These are phyloP conservation scores for Penicillium brevicompactum DNA, from an alignment of 2,329 filamentous ascomycete species.

Conservation along the genomic window DNA sequence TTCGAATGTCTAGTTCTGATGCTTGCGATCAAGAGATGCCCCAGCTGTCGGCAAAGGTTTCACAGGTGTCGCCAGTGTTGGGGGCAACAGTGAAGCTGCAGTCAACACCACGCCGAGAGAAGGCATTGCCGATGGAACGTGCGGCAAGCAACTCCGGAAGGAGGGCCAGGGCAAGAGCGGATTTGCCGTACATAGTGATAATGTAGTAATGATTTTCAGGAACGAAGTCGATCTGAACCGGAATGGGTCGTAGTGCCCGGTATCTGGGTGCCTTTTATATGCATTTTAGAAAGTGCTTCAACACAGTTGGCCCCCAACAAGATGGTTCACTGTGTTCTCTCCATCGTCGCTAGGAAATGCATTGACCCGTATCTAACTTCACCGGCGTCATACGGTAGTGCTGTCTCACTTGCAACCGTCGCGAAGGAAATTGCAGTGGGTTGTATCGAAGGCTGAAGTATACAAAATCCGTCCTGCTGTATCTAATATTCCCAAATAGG, in stretches of 20 bases:
- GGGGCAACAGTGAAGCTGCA: conserved; percentile 14
- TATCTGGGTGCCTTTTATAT: not conserved
- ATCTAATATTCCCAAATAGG: not conserved
- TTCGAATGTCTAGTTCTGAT: not conserved
- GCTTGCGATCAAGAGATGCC: conserved; percentile 10
- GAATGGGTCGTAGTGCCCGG: not conserved
- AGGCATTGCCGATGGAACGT: conserved; percentile 38
- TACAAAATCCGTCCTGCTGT: not conserved
- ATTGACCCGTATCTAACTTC: not conserved
- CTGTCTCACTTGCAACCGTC: not conserved
- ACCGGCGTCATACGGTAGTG: not conserved
- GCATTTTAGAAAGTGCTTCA: not conserved
- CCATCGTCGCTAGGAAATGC: not conserved
- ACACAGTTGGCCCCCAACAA: conserved; percentile 1
- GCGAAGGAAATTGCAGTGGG: not conserved
- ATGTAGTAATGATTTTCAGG: not conserved
- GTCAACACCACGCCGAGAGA: conserved; percentile 2
- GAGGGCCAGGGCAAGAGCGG: conserved; percentile 4
- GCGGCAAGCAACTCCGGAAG: conserved; percentile 8
- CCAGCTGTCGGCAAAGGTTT: conserved; percentile 27
- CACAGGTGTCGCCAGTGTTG: conserved; percentile 29
- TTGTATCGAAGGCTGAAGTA: not conserved
- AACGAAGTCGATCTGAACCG: not conserved
- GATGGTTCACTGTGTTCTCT: not conserved
- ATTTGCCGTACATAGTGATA: not conserved